Conservation (phyloP, 768 basidiomycete species). For the Hericium erinaceus region DNA sequence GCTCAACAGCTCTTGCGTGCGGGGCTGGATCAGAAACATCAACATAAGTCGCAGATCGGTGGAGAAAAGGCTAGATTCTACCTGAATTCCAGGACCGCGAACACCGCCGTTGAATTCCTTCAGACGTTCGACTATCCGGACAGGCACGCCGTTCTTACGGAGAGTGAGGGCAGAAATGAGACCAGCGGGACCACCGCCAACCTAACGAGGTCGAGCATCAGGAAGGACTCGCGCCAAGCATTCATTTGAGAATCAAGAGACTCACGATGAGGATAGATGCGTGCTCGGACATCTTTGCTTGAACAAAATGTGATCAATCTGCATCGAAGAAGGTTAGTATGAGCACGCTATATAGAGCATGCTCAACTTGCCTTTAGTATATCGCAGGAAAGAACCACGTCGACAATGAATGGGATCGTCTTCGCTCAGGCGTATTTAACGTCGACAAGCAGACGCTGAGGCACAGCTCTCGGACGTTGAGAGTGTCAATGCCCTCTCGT, state of each 20-base stretch:
- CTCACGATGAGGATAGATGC: background rate
- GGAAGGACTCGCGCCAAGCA: background rate
- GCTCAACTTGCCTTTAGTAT: too few species aligned
- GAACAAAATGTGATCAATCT: background rate
- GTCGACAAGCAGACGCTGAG: background rate
- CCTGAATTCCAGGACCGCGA: background rate
- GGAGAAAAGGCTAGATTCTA: background rate
- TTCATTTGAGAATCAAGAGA: background rate
- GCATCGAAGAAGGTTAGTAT: background rate
- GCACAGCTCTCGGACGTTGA: background rate
- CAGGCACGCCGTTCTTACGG: constrained; percentile 7
- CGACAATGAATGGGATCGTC: background rate
- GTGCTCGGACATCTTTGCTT: background rate
- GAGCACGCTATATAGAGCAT: too few species aligned
- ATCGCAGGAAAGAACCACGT: background rate
- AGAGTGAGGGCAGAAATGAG: constrained; percentile 8
- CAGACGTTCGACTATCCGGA: constrained; percentile 8
- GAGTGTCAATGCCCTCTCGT: background rate
- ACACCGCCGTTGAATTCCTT: background rate
- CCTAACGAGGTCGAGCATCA: background rate
- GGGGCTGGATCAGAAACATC: background rate
- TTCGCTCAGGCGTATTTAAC: background rate
- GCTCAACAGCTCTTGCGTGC: background rate
- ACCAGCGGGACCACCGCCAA: constrained; percentile 10
- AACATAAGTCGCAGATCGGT: background rate